Base-by-base conservation (phyloP, 768 basidiomycete genomes). In the Boletus patriciae region DNA sequence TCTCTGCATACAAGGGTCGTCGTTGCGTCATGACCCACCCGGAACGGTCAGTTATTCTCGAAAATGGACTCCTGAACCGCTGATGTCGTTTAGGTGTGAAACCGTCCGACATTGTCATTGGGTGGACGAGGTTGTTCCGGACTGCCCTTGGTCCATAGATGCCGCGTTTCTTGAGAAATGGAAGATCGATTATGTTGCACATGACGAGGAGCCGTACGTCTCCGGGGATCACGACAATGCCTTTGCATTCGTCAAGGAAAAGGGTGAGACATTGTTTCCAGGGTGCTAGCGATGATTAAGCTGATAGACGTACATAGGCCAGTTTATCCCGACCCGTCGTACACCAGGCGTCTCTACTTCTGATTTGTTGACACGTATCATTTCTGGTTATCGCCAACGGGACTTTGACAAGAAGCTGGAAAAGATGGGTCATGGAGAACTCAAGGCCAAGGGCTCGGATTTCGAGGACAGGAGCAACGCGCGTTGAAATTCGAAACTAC, bases 281-380 rank as follows among this genome's bases (percentile, higher is more conserved):
- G 6, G 29, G 9, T 19, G 34, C 23, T 5, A 8, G 18, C 2
- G 18, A 46, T 37, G 36, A 23, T 23, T 38, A 46, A 44, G 25
- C 48, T 59, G 49, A 65, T 7, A 23, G 23, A 29, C 11, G 9
- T 23, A 42, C 45, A 18, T 61, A 95, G 96, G 96, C 46, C 90
- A 89, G 77, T 98, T 99, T 72, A 78, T 98, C 42, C 96, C 97
- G 0, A 99, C 96, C 3, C 84, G 94, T 15, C 88, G 96, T 50
- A 98, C 97, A 6, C 93, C 93, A 0, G 93, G 94, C 10, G 84
- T 98, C 10, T 97, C 94, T 11, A 99, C 97, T 0, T 96, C 94
- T 0, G 88, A 91, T 37, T 80, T 98, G 19, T 82, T 99, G 37
- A 92, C 93, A 68, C 87, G 97, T 25, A 94, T 98, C 66, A 91